phyloP scores from a whole-genome alignment of 1,284 basidiomycete genomes.

The Cystobasidium pallidum region DNA sequence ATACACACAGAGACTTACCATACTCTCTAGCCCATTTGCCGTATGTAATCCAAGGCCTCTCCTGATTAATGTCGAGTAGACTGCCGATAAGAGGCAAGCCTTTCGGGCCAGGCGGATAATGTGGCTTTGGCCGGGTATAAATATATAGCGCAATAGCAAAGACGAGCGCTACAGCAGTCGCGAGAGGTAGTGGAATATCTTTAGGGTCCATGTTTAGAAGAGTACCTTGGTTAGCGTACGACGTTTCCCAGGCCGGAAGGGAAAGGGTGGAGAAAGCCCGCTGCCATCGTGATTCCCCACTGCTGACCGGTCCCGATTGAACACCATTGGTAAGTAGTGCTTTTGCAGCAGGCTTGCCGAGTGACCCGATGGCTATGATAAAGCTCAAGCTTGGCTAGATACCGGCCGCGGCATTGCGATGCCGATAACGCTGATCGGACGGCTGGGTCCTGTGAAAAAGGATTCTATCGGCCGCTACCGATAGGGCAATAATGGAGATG shows the following conservation, averaged over 20 bases:
- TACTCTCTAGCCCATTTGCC: slow-evolving; percentile 16
- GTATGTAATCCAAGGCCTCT: slow-evolving; percentile 23
- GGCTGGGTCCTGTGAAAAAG: not conserved
- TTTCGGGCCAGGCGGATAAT: slow-evolving; percentile 11
- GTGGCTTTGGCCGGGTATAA: not conserved
- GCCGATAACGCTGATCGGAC: not conserved
- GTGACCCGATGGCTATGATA: not conserved
- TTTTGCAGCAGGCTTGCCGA: not conserved
- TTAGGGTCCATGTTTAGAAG: not conserved
- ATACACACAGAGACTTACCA: slow-evolving; percentile 5
- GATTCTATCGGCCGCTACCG: not conserved
- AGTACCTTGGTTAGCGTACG: not conserved
- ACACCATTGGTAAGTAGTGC: too few relatives aligned
- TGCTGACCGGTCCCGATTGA: too few relatives aligned
- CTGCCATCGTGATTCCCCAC: too few relatives aligned
- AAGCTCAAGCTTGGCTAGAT: not conserved
- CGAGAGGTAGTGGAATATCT: not conserved
- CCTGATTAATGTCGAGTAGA: slow-evolving; percentile 10
- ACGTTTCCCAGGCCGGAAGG: not conserved
- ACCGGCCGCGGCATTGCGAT: not conserved
- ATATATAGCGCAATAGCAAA: not conserved
- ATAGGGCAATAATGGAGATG: too few relatives aligned
- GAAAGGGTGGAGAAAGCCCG: too few relatives aligned
- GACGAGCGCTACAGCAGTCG: not conserved
- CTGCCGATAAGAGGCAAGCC: slow-evolving; percentile 15